Conservation (phyloP, 2,329 filamentous ascomycete species). For the Colletotrichum noveboracense region DNA sequence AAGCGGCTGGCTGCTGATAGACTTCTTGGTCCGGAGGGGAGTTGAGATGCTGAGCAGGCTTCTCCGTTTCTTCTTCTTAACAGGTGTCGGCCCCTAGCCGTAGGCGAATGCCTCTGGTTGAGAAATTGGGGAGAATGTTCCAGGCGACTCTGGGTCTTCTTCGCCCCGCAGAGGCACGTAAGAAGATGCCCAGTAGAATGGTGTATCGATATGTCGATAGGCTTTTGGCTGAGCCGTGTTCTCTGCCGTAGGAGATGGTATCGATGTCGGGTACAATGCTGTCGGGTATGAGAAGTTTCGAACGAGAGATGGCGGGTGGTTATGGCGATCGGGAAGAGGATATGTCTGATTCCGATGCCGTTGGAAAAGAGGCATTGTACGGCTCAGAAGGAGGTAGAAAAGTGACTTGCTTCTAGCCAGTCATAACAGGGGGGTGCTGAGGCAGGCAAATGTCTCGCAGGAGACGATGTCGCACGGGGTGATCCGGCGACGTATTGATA, state of each 20-base stretch:
- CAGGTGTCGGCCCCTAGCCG: slow-evolving; percentile 7
- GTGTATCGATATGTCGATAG: background rate
- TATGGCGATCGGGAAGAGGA: background rate
- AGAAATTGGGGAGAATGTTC: background rate
- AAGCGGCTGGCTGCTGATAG: background rate
- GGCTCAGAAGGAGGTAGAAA: background rate
- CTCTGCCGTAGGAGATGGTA: background rate
- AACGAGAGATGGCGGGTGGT: background rate
- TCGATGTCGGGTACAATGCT: background rate
- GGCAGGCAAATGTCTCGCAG: background rate
- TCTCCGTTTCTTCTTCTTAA: slow-evolving; percentile 10
- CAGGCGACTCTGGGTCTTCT: background rate
- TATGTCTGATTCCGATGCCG: background rate
- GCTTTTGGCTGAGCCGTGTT: background rate
- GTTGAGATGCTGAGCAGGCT: slow-evolving; percentile 1
- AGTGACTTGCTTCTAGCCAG: background rate
- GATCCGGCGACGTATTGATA: background rate
- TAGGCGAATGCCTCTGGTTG: slow-evolving; percentile 14
- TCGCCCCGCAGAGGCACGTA: background rate
- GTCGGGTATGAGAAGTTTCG: slow-evolving; percentile 30
- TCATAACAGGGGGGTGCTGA: background rate
- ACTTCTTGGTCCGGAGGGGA: background rate
- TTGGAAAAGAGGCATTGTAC: slow-evolving; percentile 10
- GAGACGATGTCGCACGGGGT: background rate
- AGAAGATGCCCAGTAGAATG: slow-evolving; percentile 18